Conservation (phyloP, 2,329 filamentous ascomycete species). For the Penicillium concentricum region DNA sequence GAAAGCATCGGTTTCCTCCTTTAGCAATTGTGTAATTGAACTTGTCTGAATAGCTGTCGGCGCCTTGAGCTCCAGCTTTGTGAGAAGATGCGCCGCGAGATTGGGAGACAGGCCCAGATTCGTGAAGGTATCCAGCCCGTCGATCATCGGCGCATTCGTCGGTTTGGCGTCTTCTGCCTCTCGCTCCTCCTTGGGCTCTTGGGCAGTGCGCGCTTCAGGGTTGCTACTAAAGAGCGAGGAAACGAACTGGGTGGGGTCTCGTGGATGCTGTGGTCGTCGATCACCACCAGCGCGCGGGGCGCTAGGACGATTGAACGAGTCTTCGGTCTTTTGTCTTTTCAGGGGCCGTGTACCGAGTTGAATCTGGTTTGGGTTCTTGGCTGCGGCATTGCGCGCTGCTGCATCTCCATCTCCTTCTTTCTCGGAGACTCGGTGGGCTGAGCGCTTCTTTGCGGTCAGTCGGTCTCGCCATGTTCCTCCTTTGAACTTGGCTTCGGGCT, state of each 20-base stretch:
- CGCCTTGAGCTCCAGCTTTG: conserved; percentile 83
- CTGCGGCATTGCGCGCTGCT: conserved; percentile 15
- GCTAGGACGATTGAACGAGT: conserved; percentile 17
- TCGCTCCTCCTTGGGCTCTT: conserved; percentile 35
- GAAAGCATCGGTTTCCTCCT: conserved; percentile 84
- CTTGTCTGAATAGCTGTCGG: conserved; percentile 95
- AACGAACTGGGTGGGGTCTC: conserved; percentile 64
- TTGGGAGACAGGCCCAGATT: conserved; percentile 77
- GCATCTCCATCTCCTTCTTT: conserved; percentile 10
- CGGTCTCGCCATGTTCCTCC: conserved; percentile 94
- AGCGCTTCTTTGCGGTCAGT: conserved; percentile 71
- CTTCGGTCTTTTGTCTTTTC: conserved; percentile 45
- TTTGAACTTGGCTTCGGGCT: conserved; percentile 65
- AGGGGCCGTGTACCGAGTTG: conserved; percentile 33
- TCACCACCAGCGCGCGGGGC: conserved; percentile 12
- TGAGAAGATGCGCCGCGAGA: conserved; percentile 76
- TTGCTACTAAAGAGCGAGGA: conserved; percentile 94
- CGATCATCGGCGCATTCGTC: conserved; percentile 85
- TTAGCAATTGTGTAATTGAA: conserved; percentile 75
- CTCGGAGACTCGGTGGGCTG: conserved; percentile 41
- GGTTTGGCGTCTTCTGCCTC: conserved; percentile 57
- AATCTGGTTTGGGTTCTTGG: conserved; percentile 37
- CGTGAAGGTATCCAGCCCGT: conserved; percentile 81
- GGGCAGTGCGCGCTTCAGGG: conserved; percentile 65
- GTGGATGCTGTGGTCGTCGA: conserved; percentile 28